Evolutionary conservation across 306 rosid species (phyloP), one percentile per base, ranked within the genome.

Genomic region (Medicago ruthenica): DNA sequence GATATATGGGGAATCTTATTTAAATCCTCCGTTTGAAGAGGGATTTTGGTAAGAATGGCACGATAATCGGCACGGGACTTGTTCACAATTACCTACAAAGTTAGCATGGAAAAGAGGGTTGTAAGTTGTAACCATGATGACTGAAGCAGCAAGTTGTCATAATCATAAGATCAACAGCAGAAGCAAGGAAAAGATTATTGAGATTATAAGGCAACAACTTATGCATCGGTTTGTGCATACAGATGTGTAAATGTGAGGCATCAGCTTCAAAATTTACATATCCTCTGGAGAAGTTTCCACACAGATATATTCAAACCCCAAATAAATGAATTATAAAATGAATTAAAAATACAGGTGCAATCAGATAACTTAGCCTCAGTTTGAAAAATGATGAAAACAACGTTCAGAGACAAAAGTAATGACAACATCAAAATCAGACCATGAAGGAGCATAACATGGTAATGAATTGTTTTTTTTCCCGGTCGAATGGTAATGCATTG

Each of bases 41-140:
- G 97, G 62, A 95, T 85, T 83, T 84, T 95, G 50, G 84, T 76
- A 22, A 80, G 40, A 40, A 87, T 70, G 75, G 90, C 96, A 70
- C 86, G 91, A 76, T 88, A 95, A 59, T 86, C 87, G 1, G 97
- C 99, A 71, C 97, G 96, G 14, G 99, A 92, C 87, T 89, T 95
- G 76, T 95, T 89, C 80, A 92, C 93, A 36, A 95, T 92, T 18
- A 85, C 97, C 99, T 92, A 65, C 59, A 73, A 84, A 65, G 51
- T 64, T 67, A 34, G 73, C 67, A 74, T 17, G 54, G 31, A 47
- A 57, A 41, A 67, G 60, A 76, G 36, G 4, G 67, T 21, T 21
- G 36, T 57, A 75, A 7, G 76, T 58, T 12, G 37, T 21, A 75
- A 62, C 10, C 10, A 74, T 31, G 51, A 66, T 67, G 53, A 78